phyloP scores from a whole-genome alignment of 768 basidiomycete genomes.

The Boletus pseudo-olivaceus region DNA sequence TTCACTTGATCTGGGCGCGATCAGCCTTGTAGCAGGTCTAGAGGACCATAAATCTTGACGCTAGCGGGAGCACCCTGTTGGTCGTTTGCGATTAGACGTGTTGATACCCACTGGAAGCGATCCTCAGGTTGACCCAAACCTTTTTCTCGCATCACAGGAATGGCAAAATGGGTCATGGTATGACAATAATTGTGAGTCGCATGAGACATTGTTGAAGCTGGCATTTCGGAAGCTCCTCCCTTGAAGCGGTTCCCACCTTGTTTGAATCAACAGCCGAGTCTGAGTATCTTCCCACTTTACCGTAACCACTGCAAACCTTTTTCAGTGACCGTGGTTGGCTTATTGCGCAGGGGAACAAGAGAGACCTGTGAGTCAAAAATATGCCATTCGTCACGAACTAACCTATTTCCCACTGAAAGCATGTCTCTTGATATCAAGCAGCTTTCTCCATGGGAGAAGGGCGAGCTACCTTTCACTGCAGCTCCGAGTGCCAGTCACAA shows the following conservation, averaged over 20 bases:
- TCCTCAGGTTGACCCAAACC: slow-evolving; percentile 40
- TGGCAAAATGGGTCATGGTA: too few species aligned
- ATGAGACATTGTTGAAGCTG: too few species aligned
- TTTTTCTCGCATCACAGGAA: slow-evolving; percentile 65
- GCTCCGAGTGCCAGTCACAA: background rate
- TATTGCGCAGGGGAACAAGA: background rate
- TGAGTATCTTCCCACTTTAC: too few species aligned
- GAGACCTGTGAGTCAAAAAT: background rate
- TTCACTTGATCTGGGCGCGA: slow-evolving; percentile 90
- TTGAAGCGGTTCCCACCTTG: too few species aligned
- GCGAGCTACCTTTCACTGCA: slow-evolving; percentile 15
- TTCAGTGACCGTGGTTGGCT: background rate
- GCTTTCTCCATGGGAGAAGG: slow-evolving; percentile 15
- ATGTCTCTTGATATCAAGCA: slow-evolving; percentile 12
- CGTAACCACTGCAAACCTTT: too few species aligned
- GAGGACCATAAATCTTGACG: slow-evolving; percentile 80
- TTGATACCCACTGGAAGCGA: background rate
- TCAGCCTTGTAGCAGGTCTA: slow-evolving; percentile 99
- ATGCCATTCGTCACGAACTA: background rate
- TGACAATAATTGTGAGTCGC: too few species aligned
- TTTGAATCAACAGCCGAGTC: too few species aligned
- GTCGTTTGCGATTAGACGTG: background rate
- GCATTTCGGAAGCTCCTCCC: too few species aligned
- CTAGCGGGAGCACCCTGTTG: slow-evolving; percentile 80
- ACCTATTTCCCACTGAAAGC: background rate